Base-by-base conservation (phyloP, 2,329 filamentous ascomycete species). In the Furcasterigmium furcatum region DNA sequence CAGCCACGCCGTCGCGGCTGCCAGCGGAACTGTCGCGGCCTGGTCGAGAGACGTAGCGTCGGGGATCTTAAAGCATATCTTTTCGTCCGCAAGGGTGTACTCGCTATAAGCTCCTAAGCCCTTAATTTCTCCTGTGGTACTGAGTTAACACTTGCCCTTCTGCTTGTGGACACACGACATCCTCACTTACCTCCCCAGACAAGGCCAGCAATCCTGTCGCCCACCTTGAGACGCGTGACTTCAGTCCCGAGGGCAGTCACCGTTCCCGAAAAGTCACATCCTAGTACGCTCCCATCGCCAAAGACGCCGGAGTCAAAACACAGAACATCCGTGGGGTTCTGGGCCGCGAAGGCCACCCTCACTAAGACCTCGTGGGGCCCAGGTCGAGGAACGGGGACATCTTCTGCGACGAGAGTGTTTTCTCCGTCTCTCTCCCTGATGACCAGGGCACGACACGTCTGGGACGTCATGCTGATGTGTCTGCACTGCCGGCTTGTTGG, bases 51-150 rank as follows among this genome's bases (percentile, higher is more conserved):
- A 40, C 10, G 68, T 59, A 2, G 40, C 50, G 2, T 45, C 22
- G 1, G 70, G 67, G 1, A 73, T 46, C 8, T 60, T 60, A 52
- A 71, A 72, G 45, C 58, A 66, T 43, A 72, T 70, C 5, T 52
- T 46, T 38, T 71, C 62, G 30, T 73, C 63, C 1, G 68, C 68
- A 3, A 73, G 32, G 1, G 59, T 58, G 34, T 72, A 70, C 46
- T 70, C 53, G 38, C 61, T 61, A 46, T 66, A 71, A 1, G 58
- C 69, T 1, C 69, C 70, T 1, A 68, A 44, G 0, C 63, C 62
- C 44, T 55, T 55, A 42, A 56, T 51, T 48, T 60, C 54, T 5
- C 39, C 39, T 20, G 24, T n/a, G n/a, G n/a, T n/a, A n/a, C n/a
- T n/a, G n/a, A n/a, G n/a, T n/a, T n/a, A n/a, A n/a, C n/a, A n/a